phyloP scores from a whole-genome alignment of 768 basidiomycete genomes.

The Tulasnella sp. region DNA sequence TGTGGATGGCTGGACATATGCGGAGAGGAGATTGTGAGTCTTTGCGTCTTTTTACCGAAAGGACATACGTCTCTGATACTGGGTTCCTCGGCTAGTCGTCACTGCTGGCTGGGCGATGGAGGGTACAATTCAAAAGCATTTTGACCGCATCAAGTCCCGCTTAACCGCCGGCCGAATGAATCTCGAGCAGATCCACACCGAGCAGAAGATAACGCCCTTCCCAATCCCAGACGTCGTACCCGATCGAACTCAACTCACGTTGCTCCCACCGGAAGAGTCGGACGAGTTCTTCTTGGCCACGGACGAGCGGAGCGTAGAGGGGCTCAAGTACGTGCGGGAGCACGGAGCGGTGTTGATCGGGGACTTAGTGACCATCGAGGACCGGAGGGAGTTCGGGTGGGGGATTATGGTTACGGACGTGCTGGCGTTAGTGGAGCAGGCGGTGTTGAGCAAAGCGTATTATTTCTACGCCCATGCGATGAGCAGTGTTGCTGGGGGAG shows the following conservation, averaged over 20 bases:
- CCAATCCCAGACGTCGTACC: slow-evolving; percentile 13
- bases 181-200: neutral
- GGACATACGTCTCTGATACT: neutral
- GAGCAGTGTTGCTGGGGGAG: slow-evolving; percentile 16
- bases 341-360: slow-evolving; percentile 33
- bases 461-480: slow-evolving; percentile 19
- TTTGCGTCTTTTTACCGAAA: neutral
- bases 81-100: slow-evolving; percentile 7
- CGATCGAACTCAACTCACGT: neutral
- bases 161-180: slow-evolving; percentile 22
- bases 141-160: slow-evolving; percentile 25
- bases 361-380: slow-evolving; percentile 34
- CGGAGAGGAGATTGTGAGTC: slow-evolving; percentile 19
- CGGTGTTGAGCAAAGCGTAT: slow-evolving; percentile 16
- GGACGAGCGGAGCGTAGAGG: slow-evolving; percentile 32
- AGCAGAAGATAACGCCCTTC: neutral
- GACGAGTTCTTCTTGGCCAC: slow-evolving; percentile 23
- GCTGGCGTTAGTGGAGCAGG: slow-evolving; percentile 21
- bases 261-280: neutral
- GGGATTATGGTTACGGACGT: slow-evolving; percentile 19
- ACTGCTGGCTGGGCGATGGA: slow-evolving; percentile 31
- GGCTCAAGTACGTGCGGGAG: slow-evolving; percentile 25
- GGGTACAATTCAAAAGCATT: slow-evolving; percentile 26
- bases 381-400: slow-evolving; percentile 21
- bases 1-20: slow-evolving; percentile 20